A percentile compares a stretch with the other conserved stretches of the same genome.
These are phyloP conservation scores for Crucihimalaya himalaica DNA, from an alignment of 345 rosid species.

Conservation along the genomic window DNA sequence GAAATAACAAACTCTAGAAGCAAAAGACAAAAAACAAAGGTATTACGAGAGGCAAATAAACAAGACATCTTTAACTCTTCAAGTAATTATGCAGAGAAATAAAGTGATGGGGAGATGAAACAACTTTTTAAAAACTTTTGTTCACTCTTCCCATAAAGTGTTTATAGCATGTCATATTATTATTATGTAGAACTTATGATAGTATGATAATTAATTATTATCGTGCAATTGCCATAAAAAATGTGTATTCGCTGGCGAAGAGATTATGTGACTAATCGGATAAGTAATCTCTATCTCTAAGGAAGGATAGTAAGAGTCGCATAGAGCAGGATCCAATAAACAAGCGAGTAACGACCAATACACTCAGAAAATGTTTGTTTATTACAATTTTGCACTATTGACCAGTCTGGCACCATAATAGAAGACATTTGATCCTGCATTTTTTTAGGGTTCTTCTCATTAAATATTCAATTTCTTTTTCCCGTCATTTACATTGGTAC, in stretches of 20 bases:
- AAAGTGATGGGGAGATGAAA: not conserved
- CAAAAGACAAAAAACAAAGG: not conserved
- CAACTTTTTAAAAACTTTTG: not conserved
- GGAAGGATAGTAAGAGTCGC: not conserved
- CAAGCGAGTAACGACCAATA: not conserved
- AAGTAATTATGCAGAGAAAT: not conserved
- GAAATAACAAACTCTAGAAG: not conserved
- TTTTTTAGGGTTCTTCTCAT: not conserved
- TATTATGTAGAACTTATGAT: too few relatives aligned
- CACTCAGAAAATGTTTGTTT: not conserved
- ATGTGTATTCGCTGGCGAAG: not conserved
- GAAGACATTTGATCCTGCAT: not conserved
- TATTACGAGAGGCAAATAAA: not conserved
- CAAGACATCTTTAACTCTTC: not conserved
- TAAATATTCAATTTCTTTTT: not conserved
- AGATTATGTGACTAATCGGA: not conserved
- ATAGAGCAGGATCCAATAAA: not conserved
- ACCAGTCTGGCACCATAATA: slow-evolving; percentile 7
- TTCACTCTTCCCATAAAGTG: not conserved
- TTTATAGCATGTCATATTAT: not conserved
- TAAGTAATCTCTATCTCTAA: not conserved
- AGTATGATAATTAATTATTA: too few relatives aligned
- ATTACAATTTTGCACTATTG: not conserved
- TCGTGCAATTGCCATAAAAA: too few relatives aligned
- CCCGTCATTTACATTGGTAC: not conserved